Base-by-base conservation (phyloP, 148 eudicot genomes). In the Dianthus caryophyllus region DNA sequence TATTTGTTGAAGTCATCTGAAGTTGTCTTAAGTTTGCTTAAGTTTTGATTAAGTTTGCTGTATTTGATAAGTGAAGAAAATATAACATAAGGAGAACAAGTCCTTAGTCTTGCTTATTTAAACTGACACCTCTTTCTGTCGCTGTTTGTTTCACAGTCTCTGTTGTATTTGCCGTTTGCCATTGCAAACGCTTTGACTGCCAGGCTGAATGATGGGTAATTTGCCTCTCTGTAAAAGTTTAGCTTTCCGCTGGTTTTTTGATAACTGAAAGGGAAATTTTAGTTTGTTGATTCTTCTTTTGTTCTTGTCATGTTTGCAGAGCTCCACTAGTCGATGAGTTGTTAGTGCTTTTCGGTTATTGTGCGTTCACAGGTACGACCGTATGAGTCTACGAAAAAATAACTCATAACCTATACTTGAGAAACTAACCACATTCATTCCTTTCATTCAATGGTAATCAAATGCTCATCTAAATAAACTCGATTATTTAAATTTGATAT, bases 181-280 rank as follows among this genome's bases (percentile, higher is more conserved):
- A 87, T 93, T 81, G 96, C 98, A 66, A 93, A 93, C 71, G 78
- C 86, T 69, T 83, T 93, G 83, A 87, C 98, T 70, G 92, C 98
- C 66, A 81, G 80, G 71, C 84, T 93, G 52, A 89, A 93, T 83
- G 85, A 90, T 47, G 98, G 98, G 96, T 93, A 76, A n/a, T 61
- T 52, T 2, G 38, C 11, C 31, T 30, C 26, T 41, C 52, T 63
- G 5, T 69, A 18, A 4, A 18, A 25, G 14, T 38, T 33, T 33
- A 2, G 9, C 62, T 13, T 46, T 44, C 43, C 6, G 9, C 46
- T 46, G 2, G 2, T 13, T 49, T 21, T 17, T 2, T 11, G 26
- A 41, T 41, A 41, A 41, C 5, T 10, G 25, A n/a, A 17, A 43
- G 20, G 61, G 18, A 49, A n/a, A 58, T 12, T 0, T 33, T 15